phyloP scores from a whole-genome alignment of 2,329 filamentous ascomycete genomes.

The Diatrype stigma region DNA sequence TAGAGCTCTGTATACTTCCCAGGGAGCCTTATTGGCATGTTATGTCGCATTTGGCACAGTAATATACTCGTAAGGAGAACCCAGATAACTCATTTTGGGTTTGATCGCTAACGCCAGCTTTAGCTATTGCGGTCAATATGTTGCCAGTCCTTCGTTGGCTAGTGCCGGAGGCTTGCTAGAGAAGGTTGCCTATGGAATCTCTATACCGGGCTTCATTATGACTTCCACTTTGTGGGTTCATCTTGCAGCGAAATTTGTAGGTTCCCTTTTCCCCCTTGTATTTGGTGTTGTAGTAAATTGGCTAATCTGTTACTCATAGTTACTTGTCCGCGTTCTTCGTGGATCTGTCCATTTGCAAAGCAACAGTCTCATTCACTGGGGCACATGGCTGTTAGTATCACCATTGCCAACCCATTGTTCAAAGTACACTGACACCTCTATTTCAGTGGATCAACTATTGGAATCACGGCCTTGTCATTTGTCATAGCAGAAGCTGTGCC shows the following conservation, averaged over 20 bases:
- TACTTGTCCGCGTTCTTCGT: constrained; percentile 3
- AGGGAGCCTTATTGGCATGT: constrained; percentile 7
- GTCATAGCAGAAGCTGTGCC: constrained; percentile 18
- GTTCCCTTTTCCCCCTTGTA: not conserved
- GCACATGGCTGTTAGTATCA: constrained; percentile 3
- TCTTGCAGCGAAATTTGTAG: constrained; percentile 17
- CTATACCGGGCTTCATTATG: constrained; percentile 18
- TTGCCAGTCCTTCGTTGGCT: constrained; percentile 2
- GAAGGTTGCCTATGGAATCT: constrained; percentile 18
- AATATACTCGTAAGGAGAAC: constrained; percentile 13
- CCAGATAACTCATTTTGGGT: not conserved
- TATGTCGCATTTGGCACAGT: constrained; percentile 13
- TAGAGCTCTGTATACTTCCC: constrained; percentile 15
- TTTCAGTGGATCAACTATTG: constrained; percentile 13
- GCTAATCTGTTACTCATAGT: not conserved
- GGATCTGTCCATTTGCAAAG: constrained; percentile 1
- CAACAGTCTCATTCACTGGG: constrained; percentile 2
- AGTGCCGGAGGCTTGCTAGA: constrained; percentile 17
- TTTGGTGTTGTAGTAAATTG: not conserved
- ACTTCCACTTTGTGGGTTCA: constrained; percentile 15
- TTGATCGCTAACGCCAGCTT: not conserved
- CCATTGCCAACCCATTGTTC: not conserved
- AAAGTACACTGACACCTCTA: not conserved
- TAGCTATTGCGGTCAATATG: not conserved
- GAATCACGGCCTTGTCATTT: constrained; percentile 15